These are phyloP conservation scores for Apiospora koreana DNA, from an alignment of 2,329 filamentous ascomycete species.

Conservation along the genomic window DNA sequence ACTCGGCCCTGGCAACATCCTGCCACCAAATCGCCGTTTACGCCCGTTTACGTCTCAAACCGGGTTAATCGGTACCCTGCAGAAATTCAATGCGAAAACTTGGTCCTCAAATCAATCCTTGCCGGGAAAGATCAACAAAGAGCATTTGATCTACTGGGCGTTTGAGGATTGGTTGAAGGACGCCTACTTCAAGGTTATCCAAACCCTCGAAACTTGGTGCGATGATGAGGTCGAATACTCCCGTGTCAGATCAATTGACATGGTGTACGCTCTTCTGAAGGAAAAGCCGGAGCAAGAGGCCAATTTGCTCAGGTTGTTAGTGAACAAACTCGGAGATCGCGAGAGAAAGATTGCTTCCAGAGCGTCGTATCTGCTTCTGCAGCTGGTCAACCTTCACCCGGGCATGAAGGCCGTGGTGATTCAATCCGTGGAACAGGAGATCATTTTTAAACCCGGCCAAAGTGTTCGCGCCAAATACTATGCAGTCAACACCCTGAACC, in stretches of 20 bases:
- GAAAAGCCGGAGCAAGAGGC: slow-evolving; percentile 98
- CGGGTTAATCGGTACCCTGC: slow-evolving; percentile 69
- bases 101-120: slow-evolving; percentile 74
- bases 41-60: slow-evolving; percentile 80
- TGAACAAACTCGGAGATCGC: slow-evolving; percentile 95
- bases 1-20: slow-evolving; percentile 81
- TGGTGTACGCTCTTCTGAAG: slow-evolving; percentile 87
- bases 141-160: slow-evolving; percentile 83
- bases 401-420: slow-evolving; percentile 92
- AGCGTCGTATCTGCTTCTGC: slow-evolving; percentile 89
- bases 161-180: slow-evolving; percentile 96
- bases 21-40: slow-evolving; percentile 81
- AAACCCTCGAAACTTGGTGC: slow-evolving; percentile 89
- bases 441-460: slow-evolving; percentile 85
- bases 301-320: slow-evolving; percentile 84
- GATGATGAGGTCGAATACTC: slow-evolving; percentile 95
- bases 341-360: slow-evolving; percentile 95
- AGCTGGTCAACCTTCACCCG: slow-evolving; percentile 85
- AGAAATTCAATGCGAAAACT: slow-evolving; percentile 53
- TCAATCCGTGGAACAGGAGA: slow-evolving; percentile 80
- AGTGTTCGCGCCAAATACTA: slow-evolving; percentile 91
- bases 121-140: slow-evolving; percentile 71
- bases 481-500: slow-evolving; percentile 93
- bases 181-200: slow-evolving; percentile 89
- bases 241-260: slow-evolving; percentile 82